These are phyloP conservation scores for Suillus luteus DNA, from an alignment of 768 basidiomycete species.

Conservation along the genomic window DNA sequence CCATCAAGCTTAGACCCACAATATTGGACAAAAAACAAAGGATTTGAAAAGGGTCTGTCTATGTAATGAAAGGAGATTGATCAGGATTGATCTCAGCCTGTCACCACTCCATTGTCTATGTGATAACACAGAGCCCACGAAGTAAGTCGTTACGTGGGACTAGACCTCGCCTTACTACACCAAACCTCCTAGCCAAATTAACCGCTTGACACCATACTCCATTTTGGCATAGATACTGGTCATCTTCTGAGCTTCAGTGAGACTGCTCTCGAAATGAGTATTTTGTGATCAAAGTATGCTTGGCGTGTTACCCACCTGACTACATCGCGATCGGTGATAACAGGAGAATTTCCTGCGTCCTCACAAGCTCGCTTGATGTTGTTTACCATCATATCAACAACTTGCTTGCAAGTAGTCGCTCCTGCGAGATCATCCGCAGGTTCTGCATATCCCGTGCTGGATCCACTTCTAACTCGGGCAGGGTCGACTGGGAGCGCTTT, in stretches of 20 bases:
- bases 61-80: neutral
- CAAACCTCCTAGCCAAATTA: slow-evolving; percentile 84
- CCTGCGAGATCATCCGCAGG: slow-evolving; percentile 61
- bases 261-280: slow-evolving; percentile 40
- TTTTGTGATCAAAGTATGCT: neutral
- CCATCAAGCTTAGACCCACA: neutral
- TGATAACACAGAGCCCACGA: neutral
- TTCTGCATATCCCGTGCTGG: slow-evolving; percentile 46
- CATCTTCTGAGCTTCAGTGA: slow-evolving; percentile 81
- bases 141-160: neutral
- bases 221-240: slow-evolving; percentile 89
- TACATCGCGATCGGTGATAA: slow-evolving; percentile 64
- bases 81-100: neutral
- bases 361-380: slow-evolving; percentile 67
- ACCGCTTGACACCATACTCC: slow-evolving; percentile 90
- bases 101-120: neutral
- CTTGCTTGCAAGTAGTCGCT: slow-evolving; percentile 74
- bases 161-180: slow-evolving; percentile 3
- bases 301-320: slow-evolving; percentile 58
- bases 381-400: slow-evolving; percentile 73
- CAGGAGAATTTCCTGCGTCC: slow-evolving; percentile 51
- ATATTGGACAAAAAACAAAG: neutral
- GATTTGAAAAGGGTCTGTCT: neutral
- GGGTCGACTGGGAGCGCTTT: slow-evolving; percentile 79
- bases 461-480: slow-evolving; percentile 44